These are phyloP conservation scores for Malus hybrid DNA, from an alignment of 331 rosid genomes.

Conservation along the genomic window DNA sequence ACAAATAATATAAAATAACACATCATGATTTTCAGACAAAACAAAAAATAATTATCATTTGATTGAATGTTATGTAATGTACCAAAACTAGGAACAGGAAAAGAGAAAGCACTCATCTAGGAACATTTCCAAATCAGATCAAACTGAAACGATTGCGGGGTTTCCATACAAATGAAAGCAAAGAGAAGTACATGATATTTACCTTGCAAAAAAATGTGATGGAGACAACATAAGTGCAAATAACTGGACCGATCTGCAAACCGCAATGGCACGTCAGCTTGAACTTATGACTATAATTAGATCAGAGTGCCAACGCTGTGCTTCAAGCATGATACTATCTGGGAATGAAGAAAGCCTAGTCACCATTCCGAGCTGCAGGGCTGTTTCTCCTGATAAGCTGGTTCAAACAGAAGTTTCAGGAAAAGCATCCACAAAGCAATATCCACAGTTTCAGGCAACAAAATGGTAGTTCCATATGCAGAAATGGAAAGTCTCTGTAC, in stretches of 20 bases:
- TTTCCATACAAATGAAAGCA: conserved; percentile 4
- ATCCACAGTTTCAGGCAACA: not conserved
- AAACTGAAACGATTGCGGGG: not conserved
- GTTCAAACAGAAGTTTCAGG: conserved; percentile 23
- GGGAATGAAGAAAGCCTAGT: conserved; percentile 28
- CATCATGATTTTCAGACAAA: not conserved
- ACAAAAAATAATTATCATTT: not conserved
- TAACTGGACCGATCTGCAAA: conserved; percentile 31
- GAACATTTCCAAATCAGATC: not conserved
- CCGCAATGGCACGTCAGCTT: conserved; percentile 36
- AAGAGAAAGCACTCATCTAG: not conserved
- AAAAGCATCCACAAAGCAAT: conserved; percentile 13
- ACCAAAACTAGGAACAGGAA: not conserved
- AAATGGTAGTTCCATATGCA: not conserved
- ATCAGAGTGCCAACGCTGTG: conserved; percentile 10
- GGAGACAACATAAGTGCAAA: conserved; percentile 29
- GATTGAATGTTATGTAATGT: not conserved
- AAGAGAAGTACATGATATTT: conserved; percentile 23
- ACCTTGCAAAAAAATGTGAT: conserved; percentile 40
- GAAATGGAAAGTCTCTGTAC: not conserved
- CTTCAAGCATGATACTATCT: conserved; percentile 11
- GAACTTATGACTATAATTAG: not conserved
- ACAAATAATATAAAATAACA: not conserved
- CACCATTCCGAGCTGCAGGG: conserved; percentile 24
- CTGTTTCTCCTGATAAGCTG: conserved; percentile 66